Base-by-base conservation (phyloP, 257 asterid species). In the Capsicum chinense region DNA sequence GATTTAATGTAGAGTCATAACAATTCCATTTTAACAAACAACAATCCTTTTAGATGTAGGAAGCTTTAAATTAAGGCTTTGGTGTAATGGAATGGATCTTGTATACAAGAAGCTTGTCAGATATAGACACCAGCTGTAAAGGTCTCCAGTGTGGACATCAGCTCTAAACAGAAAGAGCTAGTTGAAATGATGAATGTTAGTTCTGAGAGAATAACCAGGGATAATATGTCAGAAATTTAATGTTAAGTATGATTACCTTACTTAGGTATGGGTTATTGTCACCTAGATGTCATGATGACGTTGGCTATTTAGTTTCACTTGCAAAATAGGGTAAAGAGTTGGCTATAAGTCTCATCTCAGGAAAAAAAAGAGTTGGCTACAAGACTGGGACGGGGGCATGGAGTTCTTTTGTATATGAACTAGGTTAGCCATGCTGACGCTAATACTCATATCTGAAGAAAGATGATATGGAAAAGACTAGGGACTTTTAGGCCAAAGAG, bases 311-410 rank as follows among this genome's bases (percentile, higher is more conserved):
- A 76, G 81, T 52, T 26, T 26, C 60, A 74, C 48, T 54, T 54
- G 81, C 44, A 74, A 48, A 74, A 19, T 50, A 50, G 81, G 81
- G 44, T 6, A 19, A 74, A 50, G 81, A 50, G 62, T 74, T 74
- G 7, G 47, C 62, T 12, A 12, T 58, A 10, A 26, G 62, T 26
- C 33, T 26, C 33, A 1, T 26, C 33, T 26, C 33, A 26, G 33
- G 33, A 26, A 26, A 26, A 26, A 26, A 19, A 74, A 50, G 81
- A 50, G 62, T 74, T 74, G 7, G 47, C 62, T 12, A 12, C 79
- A 10, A 26, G 62, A 74, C 47, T 74, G 62, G 39, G 62, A 50
- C 50, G 47, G 62, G 17, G 7, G 81, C 14, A 14, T 74, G 81
- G 10, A 74, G 81, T 74, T 48, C 59, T 50, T 74, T 48, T 74